These are phyloP conservation scores for Vitis rotundifolia DNA, from an alignment of 164 flowering plant species.

Conservation along the genomic window DNA sequence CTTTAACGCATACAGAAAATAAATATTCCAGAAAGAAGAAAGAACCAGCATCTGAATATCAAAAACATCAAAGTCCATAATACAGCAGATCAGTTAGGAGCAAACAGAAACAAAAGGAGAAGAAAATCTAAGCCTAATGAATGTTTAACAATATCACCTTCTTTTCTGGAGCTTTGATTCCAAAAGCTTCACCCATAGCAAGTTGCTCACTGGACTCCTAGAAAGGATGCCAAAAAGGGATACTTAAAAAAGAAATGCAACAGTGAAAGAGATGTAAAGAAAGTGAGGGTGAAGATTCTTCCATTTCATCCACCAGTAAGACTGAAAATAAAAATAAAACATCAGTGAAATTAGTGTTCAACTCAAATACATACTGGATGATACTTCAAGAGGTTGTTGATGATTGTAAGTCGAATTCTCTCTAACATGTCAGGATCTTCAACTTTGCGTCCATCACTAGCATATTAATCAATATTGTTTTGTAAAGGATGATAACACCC, in stretches of 20 bases:
- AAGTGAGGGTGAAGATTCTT: background rate
- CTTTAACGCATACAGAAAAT: background rate
- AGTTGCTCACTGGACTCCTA: conserved; percentile 89
- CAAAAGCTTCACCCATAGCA: conserved; percentile 94
- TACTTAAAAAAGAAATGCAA: background rate
- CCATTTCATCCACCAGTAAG: background rate
- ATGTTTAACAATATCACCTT: conserved; percentile 47
- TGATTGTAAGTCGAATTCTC: conserved; percentile 65
- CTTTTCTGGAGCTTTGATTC: conserved; percentile 76
- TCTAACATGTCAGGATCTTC: conserved; percentile 76
- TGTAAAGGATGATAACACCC: conserved; percentile 1
- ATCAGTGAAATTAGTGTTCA: background rate
- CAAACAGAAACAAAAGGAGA: background rate
- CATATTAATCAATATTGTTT: conserved; percentile 11
- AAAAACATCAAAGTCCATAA: background rate
- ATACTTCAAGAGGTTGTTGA: conserved; percentile 58
- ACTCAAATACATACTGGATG: conserved; percentile 63
- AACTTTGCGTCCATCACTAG: conserved; percentile 87
- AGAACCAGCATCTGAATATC: background rate
- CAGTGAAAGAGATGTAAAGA: background rate
- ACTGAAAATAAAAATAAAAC: background rate
- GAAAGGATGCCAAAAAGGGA: conserved; percentile 8
- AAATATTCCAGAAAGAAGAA: background rate
- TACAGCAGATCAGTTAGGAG: background rate
- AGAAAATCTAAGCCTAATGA: background rate